These are phyloP conservation scores for Dicorynia guianensis DNA, from an alignment of 306 rosid genomes.

Conservation along the genomic window DNA sequence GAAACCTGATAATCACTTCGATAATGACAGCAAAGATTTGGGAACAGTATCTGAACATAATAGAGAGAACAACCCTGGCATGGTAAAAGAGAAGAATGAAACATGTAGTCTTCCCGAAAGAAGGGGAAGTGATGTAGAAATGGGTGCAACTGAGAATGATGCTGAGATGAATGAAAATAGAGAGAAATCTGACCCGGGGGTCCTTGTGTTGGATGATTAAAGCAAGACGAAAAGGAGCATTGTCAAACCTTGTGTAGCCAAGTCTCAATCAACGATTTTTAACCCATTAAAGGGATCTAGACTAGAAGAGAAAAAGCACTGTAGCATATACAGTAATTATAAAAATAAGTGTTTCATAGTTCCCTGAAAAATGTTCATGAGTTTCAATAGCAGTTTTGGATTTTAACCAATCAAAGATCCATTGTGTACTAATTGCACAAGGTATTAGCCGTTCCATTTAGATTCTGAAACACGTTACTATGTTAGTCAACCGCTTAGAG, in stretches of 20 bases:
- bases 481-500: too few relatives aligned
- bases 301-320: background rate
- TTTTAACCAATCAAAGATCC: background rate
- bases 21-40: constrained; percentile 42
- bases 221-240: background rate
- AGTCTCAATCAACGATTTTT: constrained; percentile 25
- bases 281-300: constrained; percentile 28
- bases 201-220: constrained; percentile 61
- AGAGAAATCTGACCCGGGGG: constrained; percentile 45
- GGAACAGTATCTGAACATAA: constrained; percentile 44
- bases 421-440: constrained; percentile 12
- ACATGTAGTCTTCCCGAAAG: constrained; percentile 16
- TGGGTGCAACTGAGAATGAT: constrained; percentile 36
- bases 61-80: constrained; percentile 44
- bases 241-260: constrained; percentile 38
- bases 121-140: constrained; percentile 36
- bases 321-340: constrained; percentile 26
- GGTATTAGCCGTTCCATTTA: background rate
- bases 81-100: constrained; percentile 39
- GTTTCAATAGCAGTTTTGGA: background rate
- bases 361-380: constrained; percentile 14
- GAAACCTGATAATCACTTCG: constrained; percentile 43
- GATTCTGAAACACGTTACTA: background rate
- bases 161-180: constrained; percentile 42
- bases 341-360: background rate